phyloP scores from a whole-genome alignment of 148 eudicot species.

The Salicornia ramosissima region DNA sequence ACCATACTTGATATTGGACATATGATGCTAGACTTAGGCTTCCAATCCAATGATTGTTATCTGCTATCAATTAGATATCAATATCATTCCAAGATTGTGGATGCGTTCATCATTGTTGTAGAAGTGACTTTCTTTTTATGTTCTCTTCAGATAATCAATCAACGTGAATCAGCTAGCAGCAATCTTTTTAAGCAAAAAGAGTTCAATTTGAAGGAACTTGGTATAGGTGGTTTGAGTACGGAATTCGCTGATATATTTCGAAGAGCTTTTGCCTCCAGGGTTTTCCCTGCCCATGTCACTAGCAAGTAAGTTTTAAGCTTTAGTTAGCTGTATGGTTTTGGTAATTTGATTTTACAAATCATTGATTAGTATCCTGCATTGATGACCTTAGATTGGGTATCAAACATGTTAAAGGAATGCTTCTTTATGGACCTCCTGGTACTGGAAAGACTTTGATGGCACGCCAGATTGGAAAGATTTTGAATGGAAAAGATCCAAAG shows the following conservation, averaged over 20 bases:
- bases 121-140: neutral
- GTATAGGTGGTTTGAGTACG: conserved; percentile 89
- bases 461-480: conserved; percentile 95
- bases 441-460: conserved; percentile 99
- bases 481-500: conserved; percentile 97
- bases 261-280: conserved; percentile 99
- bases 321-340: neutral
- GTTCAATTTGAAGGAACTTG: conserved; percentile 82
- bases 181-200: conserved; percentile 88
- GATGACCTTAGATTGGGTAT: conserved; percentile 61
- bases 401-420: conserved; percentile 99
- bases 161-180: conserved; percentile 95
- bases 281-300: conserved; percentile 94
- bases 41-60: conserved; percentile 4
- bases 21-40: neutral
- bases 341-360: neutral
- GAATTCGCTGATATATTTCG: conserved; percentile 98
- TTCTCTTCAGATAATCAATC: conserved; percentile 61
- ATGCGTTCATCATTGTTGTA: conserved; percentile 5
- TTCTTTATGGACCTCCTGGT: conserved; percentile 98
- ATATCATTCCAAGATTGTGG: neutral
- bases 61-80: neutral
- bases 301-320: conserved; percentile 51
- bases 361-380: neutral
- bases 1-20: neutral